These are phyloP conservation scores for Inonotus obliquus DNA, from an alignment of 1,284 basidiomycete genomes.

Conservation along the genomic window DNA sequence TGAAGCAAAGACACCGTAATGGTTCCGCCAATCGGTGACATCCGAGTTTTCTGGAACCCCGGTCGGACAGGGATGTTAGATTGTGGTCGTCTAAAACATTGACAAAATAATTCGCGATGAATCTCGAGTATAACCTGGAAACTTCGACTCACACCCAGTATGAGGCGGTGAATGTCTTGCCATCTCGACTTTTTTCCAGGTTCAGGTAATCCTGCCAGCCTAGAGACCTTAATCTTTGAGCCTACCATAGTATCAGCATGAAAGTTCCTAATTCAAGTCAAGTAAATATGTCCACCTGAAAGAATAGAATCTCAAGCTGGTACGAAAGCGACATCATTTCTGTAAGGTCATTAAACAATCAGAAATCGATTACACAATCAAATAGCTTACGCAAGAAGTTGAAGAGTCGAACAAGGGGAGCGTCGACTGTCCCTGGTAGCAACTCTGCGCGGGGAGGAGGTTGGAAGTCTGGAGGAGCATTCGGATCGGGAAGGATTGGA, in stretches of 20 bases:
- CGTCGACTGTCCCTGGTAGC: slow-evolving; percentile 56
- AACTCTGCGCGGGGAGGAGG: slow-evolving; percentile 49
- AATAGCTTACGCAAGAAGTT: slow-evolving; percentile 71
- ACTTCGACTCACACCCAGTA: slow-evolving; percentile 68
- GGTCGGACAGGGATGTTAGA: slow-evolving; percentile 30
- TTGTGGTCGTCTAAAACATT: slow-evolving; percentile 32
- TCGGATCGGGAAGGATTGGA: slow-evolving; percentile 38
- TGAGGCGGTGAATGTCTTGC: slow-evolving; percentile 58
- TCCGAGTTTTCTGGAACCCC: slow-evolving; percentile 26
- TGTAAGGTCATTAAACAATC: slow-evolving; percentile 26
- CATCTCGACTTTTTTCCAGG: slow-evolving; percentile 57
- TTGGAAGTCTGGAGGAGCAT: slow-evolving; percentile 40
- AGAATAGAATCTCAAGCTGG: slow-evolving; percentile 78
- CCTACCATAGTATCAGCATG: slow-evolving; percentile 35
- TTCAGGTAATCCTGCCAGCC: slow-evolving; percentile 73
- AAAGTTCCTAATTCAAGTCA: not conserved
- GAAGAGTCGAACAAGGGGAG: slow-evolving; percentile 73
- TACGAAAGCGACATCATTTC: slow-evolving; percentile 85
- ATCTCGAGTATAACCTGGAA: not conserved
- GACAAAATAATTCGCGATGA: slow-evolving; percentile 28
- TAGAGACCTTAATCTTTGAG: slow-evolving; percentile 64
- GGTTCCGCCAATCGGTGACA: slow-evolving; percentile 55
- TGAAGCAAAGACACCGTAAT: slow-evolving; percentile 46
- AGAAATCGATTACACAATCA: not conserved
- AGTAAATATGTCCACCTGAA: slow-evolving; percentile 47